Base-by-base conservation (phyloP, 164 flowering plant genomes). In the Houttuynia cordata region DNA sequence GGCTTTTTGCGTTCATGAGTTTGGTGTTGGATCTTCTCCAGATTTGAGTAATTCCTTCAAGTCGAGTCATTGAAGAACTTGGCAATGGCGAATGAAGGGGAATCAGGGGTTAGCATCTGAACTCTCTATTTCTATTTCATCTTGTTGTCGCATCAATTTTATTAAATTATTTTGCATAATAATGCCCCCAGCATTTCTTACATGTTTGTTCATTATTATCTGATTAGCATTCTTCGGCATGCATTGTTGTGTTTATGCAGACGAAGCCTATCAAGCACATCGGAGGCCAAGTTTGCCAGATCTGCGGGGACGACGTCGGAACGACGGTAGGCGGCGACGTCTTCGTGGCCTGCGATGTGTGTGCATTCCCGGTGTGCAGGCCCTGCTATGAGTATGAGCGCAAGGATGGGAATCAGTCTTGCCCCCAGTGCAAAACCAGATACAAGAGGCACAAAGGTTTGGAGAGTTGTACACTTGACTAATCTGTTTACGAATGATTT, bases 391-490 rank as follows among this genome's bases (percentile, higher is more conserved):
- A 82, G 68, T 82, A 79, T 62, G 86, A 82, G 68, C 77, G 86
- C 70, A 74, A 75, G 66, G 83, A 82, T 45, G 86, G 86, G 47
- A 78, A 66, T 61, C 81, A 73, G 62, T 71, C 71, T 45, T 82
- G 86, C 58, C 86, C 82, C 63, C 86, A 80, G 62, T 82, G 86
- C 78, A 82, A 82, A 68, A 78, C 80, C 34, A 65, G 70, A 78
- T 82, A 78, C 75, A 81, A 78, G 75, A 75, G 80, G 57, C 69
- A 77, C 25, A 79, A 74, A 79, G 85, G 85, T 75, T 19, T 12
- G 55, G 8, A 52, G n/a, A 52, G 24, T 19, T 52, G 20, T 5
- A 9, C 55, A 30, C 37, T 30, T 30, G 4, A 30, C 37, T 30
- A 30, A 30, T 30, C 37, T 2, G 37, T 30, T 30, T 6, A 30